Evolutionary conservation across 257 asterid species (phyloP), one percentile per base, ranked within the genome.

Genomic region (Datura wrightii): DNA sequence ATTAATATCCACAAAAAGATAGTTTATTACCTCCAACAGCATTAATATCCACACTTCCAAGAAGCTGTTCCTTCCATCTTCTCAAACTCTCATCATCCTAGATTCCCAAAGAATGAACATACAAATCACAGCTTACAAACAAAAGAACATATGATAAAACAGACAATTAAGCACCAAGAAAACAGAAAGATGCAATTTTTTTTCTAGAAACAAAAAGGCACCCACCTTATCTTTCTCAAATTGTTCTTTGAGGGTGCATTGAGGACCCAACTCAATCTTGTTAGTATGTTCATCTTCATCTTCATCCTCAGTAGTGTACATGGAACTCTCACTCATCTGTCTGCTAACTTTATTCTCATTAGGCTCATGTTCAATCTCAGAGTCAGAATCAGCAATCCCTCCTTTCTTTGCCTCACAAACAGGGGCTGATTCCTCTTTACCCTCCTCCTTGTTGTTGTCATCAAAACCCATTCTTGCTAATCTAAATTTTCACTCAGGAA

Each of bases 31-130:
- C n/a, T n/a, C n/a, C n/a, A 88, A 90, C 99, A 85, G 99, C 86
- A 56, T 90, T 87, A 31, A 95, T 87, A 83, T 95, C 98, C 87
- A 95, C 97, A 80, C 97, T 92, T 58, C 98, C 99, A 55, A 95
- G 95, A 88, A 95, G 98, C 39, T 95, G 99, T n/a, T 95, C 99
- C 91, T 95, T 95, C 99, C 99, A 95, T 89, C 97, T 95, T 87
- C 97, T 93, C 91, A 95, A 91, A 82, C 99, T 95, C 93, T 95
- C 98, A 86, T 95, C 99, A 87, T 94, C 98, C 99, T 95, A 87
- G 69, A 82, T 71, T 66, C 83, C 9, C 86, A 86, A 82, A 65
- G 41, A 82, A 76, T 34, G 42, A 63, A 44, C 80, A 71, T 24
- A 83, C 58, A 56, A 83, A 41, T 31, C 11, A 11, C 67, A 50